Evolutionary conservation across 208 protist species (phyloP).

Genomic region (Trypanosoma caninum): DNA sequence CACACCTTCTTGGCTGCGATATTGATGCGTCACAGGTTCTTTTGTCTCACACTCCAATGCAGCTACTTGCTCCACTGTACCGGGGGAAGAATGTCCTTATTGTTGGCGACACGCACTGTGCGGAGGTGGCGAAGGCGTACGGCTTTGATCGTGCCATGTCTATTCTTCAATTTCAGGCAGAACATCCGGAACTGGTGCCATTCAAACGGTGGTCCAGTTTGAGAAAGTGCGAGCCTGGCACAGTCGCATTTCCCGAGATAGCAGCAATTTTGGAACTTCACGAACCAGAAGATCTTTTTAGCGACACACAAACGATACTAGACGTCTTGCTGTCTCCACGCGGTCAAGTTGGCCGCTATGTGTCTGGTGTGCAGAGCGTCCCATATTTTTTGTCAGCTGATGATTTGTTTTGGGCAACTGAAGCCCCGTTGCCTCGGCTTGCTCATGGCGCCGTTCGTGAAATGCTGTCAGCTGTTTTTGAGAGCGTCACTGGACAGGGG

Average conservation of each 20-base stretch:
- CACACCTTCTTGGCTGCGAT: constrained; percentile 42
- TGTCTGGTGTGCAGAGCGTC: constrained; percentile 58
- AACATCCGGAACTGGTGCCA: constrained; percentile 73
- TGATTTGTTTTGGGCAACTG: constrained; percentile 74
- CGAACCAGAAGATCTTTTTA: constrained; percentile 75
- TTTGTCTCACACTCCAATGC: constrained; percentile 80
- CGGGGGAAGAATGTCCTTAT: constrained; percentile 53
- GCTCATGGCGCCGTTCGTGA: constrained; percentile 76
- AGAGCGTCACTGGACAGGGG: constrained; percentile 67
- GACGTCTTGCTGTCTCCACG: constrained; percentile 68
- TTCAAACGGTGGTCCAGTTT: constrained; percentile 61
- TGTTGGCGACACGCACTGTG: constrained; percentile 47
- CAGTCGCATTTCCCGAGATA: constrained; percentile 46
- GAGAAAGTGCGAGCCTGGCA: constrained; percentile 22
- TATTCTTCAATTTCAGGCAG: constrained; percentile 63
- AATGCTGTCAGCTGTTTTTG: constrained; percentile 78
- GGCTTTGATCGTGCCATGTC: constrained; percentile 73
- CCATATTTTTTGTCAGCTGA: constrained; percentile 70
- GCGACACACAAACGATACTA: constrained; percentile 73
- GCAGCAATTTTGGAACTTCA: constrained; percentile 68
- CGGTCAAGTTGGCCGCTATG: constrained; percentile 45
- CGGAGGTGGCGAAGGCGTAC: constrained; percentile 51
- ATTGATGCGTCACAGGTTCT: constrained; percentile 63
- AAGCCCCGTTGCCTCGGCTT: constrained; percentile 71
- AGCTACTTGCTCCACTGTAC: constrained; percentile 52